A percentile compares a stretch with the other conserved stretches of the same genome.
Conservation (phyloP, 495 filamentous ascomycete genomes). For the Neurospora pannonica region DNA sequence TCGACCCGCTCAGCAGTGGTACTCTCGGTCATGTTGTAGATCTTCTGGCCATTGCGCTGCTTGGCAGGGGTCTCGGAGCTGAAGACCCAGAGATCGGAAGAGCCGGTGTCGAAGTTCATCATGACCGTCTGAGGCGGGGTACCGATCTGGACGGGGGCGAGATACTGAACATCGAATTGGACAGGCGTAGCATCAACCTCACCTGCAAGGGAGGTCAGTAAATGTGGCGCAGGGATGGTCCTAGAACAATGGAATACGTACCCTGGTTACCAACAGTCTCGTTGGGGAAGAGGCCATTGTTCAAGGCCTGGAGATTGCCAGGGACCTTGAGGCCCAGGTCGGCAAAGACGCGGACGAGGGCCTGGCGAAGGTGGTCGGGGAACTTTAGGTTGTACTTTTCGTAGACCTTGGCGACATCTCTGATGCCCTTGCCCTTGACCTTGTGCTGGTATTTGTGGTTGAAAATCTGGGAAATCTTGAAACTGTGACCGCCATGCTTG, state of each 20-base stretch:
- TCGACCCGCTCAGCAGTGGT: slow-evolving; percentile 38
- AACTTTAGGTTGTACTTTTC: slow-evolving; percentile 30
- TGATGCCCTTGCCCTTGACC: slow-evolving; percentile 27
- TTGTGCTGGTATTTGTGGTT: slow-evolving; percentile 28
- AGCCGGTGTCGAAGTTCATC: slow-evolving; percentile 70
- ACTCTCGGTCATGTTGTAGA: slow-evolving; percentile 47
- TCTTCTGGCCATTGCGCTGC: slow-evolving; percentile 41
- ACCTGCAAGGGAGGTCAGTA: slow-evolving; percentile 8
- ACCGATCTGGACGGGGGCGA: slow-evolving; percentile 58
- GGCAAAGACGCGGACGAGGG: slow-evolving; percentile 19
- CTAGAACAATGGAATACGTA: background rate
- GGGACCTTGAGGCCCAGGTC: slow-evolving; percentile 19
- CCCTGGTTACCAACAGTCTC: slow-evolving; percentile 6
- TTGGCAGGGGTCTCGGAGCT: slow-evolving; percentile 33
- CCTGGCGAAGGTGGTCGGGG: slow-evolving; percentile 19
- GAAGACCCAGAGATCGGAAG: slow-evolving; percentile 62
- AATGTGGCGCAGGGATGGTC: background rate
- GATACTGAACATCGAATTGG: slow-evolving; percentile 57
- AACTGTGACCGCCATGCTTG: slow-evolving; percentile 28
- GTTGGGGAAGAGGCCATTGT: slow-evolving; percentile 6
- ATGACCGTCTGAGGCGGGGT: slow-evolving; percentile 60
- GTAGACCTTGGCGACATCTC: slow-evolving; percentile 34
- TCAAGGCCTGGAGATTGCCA: slow-evolving; percentile 6
- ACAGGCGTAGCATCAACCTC: slow-evolving; percentile 30
- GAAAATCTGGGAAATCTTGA: slow-evolving; percentile 31